Evolutionary conservation across 2,329 filamentous ascomycete species (phyloP), one percentile per base, ranked within the genome.

Genomic region (Fusarium humuli): DNA sequence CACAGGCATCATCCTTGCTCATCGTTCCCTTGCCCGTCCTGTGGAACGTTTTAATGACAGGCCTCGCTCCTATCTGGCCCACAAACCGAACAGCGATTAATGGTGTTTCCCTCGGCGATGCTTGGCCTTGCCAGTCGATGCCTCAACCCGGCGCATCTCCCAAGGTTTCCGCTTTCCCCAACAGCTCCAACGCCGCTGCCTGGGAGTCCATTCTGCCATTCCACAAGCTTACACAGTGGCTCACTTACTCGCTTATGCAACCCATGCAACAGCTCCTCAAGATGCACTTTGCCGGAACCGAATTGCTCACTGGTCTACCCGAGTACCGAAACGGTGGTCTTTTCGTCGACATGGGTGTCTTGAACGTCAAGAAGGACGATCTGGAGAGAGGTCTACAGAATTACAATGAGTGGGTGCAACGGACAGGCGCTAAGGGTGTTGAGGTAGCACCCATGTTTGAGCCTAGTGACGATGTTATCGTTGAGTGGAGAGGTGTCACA

Each of bases 211-310:
- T 97, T 67, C 88, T 95, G 13, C 94, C 94, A 0, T 97, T 97
- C 83, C 94, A 98, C 84, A 97, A 97, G 81, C 87, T 97, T 37
- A 97, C 94, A 0, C 94, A 97, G 80, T 98, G 94, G 94, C 90
- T 98, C 59, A 93, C 92, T 52, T 97, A 97, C 81, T 97, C 94
- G 4, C 87, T 98, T 59, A 97, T 97, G 92, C 91, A 94, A 25
- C 94, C 94, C 0, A 97, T 97, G 91, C 88, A 91, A 59, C 92
- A 90, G 70, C 81, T 97, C 23, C 89, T 97, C 74, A 88, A 91
- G 61, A 90, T 97, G 63, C 89, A 94, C 71, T 96, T 96, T 79
- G 90, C 91, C 5, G 93, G 94, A 45, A 88, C 89, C 3, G 92
- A 97, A 66, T 86, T 97, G 9, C 85, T 97, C 70, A 98, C 94